Percentiles rank a stretch among this genome's conserved stretches.
Evolutionary conservation across 1,284 basidiomycete species (phyloP).

Genomic region (Sporisorium graminicola): DNA sequence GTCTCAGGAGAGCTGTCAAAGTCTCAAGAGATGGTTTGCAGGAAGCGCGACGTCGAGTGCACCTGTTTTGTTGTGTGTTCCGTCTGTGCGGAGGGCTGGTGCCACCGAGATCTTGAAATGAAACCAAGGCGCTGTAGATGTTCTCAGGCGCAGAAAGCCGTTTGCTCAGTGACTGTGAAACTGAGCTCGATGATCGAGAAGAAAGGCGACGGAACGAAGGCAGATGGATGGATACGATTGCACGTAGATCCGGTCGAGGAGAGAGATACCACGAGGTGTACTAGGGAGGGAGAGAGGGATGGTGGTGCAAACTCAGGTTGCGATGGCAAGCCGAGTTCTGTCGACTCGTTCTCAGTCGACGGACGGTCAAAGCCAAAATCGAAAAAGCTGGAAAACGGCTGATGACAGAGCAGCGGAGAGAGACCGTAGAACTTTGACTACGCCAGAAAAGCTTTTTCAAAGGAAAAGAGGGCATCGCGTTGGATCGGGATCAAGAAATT

Average conservation of each 20-base stretch:
- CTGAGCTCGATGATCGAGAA: neutral
- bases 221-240: conserved; percentile 16
- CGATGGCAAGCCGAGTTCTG: neutral
- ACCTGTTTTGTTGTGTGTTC: conserved; percentile 3
- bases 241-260: neutral
- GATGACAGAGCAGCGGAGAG: neutral
- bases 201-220: neutral
- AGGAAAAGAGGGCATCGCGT: neutral
- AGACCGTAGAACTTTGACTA: neutral
- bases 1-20: conserved; percentile 24
- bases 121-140: conserved; percentile 6
- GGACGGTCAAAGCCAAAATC: neutral
- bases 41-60: neutral
- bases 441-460: neutral
- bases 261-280: neutral
- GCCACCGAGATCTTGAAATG: conserved; percentile 15
- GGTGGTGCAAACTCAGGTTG: conserved; percentile 4
- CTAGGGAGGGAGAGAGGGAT: neutral
- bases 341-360: neutral
- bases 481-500: neutral
- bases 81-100: neutral
- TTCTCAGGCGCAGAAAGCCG: conserved; percentile 21
- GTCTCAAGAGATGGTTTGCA: conserved; percentile 25
- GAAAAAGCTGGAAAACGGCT: neutral
- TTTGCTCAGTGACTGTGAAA: conserved; percentile 21